Base-by-base conservation (phyloP, 805 yeast species). In the Myxozyma vanderwaltii region DNA sequence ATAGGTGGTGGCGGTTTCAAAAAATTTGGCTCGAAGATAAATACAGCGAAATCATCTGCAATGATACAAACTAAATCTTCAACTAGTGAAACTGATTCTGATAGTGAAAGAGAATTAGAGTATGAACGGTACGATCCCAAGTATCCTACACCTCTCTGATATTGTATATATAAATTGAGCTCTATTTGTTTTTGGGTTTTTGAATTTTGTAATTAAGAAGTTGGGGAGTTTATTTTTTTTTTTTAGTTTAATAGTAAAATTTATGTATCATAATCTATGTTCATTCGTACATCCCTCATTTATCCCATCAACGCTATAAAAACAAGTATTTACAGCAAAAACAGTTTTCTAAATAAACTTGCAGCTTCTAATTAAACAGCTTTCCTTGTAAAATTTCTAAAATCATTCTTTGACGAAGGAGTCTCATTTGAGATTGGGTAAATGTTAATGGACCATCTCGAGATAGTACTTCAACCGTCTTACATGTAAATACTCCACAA, bases 401-500 rank as follows among this genome's bases (percentile, higher is more conserved):
- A 0, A 86, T 86, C 88, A 88, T 88, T 54, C 83, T 75, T 46
- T 84, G 75, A 63, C 99, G 77, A 57, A 92, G 76, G 1, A 72
- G 70, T 4, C 76, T 77, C 84, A 92, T 91, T 69, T 90, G 96
- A 6, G 75, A 73, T 66, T 87, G 91, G 6, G 82, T 70, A 67
- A 84, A 92, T 6, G 72, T 69, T 40, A 89, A 73, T 0, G 78
- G 78, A 26, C 72, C 71, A 4, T 77, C 81, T 36, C 82, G 74
- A 0, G 91, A 74, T 43, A 89, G 67, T 47, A 80, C 85, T 49
- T 83, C 81, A 0, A 88, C 89, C 48, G 85, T 86, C 56, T 91
- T 82, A 72, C 97, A 87, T 1, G 95, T 82, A 69, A 91, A 94
- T 1, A 92, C 96, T 6, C 99, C 99, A 76, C 99, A 94, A 72